phyloP scores from a whole-genome alignment of 1,139 yeast species.

The Yueomyces sp. region DNA sequence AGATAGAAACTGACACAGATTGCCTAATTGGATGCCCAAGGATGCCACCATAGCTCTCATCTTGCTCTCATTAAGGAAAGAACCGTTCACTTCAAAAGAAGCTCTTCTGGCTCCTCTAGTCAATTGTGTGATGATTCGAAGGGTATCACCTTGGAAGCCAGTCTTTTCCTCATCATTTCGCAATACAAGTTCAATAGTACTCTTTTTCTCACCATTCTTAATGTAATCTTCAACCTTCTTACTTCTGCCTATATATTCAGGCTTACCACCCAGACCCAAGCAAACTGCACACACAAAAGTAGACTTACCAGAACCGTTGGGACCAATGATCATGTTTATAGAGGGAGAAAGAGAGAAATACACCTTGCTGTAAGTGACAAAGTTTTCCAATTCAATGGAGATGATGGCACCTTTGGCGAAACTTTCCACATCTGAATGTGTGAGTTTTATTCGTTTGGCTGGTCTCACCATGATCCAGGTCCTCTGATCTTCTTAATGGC shows the following conservation, averaged over 20 bases:
- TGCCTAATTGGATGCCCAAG: slow-evolving; percentile 75
- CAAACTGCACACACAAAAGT: slow-evolving; percentile 92
- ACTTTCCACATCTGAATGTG: no score
- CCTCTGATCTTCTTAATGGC: no score
- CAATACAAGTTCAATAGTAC: slow-evolving; percentile 53
- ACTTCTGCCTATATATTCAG: slow-evolving; percentile 72
- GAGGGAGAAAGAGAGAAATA: slow-evolving; percentile 75
- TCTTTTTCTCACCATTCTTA: slow-evolving; percentile 51
- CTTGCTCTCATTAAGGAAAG: slow-evolving; percentile 30
- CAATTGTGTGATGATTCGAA: slow-evolving; percentile 28
- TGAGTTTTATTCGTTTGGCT: no score
- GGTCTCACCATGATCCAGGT: no score
- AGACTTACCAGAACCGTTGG: slow-evolving; percentile 94
- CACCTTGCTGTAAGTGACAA: slow-evolving; percentile 71
- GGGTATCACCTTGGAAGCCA: not conserved
- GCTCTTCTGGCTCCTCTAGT: slow-evolving; percentile 34
- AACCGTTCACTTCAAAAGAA: slow-evolving; percentile 48
- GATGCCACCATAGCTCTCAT: slow-evolving; percentile 35
- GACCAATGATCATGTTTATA: slow-evolving; percentile 88
- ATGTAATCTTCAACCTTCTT: slow-evolving; percentile 57
- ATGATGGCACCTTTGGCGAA: slow-evolving; percentile 44
- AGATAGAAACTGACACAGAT: slow-evolving; percentile 86
- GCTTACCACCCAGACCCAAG: slow-evolving; percentile 74
- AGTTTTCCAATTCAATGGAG: slow-evolving; percentile 55
- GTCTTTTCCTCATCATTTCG: slow-evolving; percentile 19